Conservation (phyloP, 164 flowering plant species). For the Vitis amurensis region DNA sequence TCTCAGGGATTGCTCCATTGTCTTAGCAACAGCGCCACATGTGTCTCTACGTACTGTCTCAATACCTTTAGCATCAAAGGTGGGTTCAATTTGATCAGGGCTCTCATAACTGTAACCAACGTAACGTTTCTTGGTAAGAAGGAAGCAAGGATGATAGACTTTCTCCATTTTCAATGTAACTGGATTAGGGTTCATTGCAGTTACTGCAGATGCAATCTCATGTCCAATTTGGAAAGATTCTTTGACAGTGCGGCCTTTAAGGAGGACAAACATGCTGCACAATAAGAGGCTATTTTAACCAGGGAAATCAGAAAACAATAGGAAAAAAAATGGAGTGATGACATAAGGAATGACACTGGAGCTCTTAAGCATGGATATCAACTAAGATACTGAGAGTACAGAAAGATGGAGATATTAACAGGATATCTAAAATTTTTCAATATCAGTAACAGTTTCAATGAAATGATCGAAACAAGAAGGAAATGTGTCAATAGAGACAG, state of each 20-base stretch:
- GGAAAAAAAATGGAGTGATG: not conserved
- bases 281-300: constrained; percentile 4
- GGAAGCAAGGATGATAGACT: constrained; percentile 84
- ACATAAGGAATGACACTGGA: too few relatives aligned
- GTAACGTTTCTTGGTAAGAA: constrained; percentile 93
- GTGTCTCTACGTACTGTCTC: constrained; percentile 98
- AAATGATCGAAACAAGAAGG: too few relatives aligned
- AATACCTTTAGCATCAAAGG: constrained; percentile 96
- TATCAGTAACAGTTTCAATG: too few relatives aligned
- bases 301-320: not conserved
- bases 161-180: constrained; percentile 92
- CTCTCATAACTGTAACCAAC: constrained; percentile 97
- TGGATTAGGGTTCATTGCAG: constrained; percentile 84
- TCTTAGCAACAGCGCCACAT: constrained; percentile 88
- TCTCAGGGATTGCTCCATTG: constrained; percentile 79
- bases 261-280: constrained; percentile 96
- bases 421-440: too few relatives aligned
- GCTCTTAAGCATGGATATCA: too few relatives aligned
- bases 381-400: too few relatives aligned
- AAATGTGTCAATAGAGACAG: too few relatives aligned
- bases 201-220: constrained; percentile 82
- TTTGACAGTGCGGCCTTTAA: constrained; percentile 71
- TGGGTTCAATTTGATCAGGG: constrained; percentile 66
- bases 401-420: too few relatives aligned
- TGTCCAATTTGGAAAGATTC: constrained; percentile 74